Evolutionary conservation across 805 yeast species (phyloP), one percentile per base, ranked within the genome.

Genomic region (Torulaspora maleeae): DNA sequence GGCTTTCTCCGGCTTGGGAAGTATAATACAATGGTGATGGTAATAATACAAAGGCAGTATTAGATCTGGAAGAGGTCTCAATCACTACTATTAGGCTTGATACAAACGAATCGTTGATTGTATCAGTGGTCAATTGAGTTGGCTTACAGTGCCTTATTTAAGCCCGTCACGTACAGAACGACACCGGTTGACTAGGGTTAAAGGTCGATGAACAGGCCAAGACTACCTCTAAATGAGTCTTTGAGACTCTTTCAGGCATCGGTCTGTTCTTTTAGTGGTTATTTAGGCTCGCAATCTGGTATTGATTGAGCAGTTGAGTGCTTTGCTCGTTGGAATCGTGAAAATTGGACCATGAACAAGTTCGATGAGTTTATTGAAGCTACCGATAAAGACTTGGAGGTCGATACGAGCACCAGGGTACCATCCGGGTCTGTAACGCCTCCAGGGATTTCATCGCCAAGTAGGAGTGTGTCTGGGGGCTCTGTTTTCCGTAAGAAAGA

Each of bases 341-440:
- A 3, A 32, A 19, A 32, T 17, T 15, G 28, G 20, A 27, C 15
- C 28, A 58, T 59, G 60, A 58, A 58, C 43, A 61, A 62, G 45
- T 67, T 69, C 43, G 73, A 70, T 46, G 56, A 56, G 47, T 70
- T 70, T 49, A 67, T 70, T 16, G 61, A 63, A 43, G 60, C 62
- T 34, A 59, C 65, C 12, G 74, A 70, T 41, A 50, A 53, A 43
- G 56, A 54, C 20, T 42, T 68, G 29, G 49, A 66, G 33, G 57
- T 66, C 12, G 74, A 70, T 45, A 70, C 73, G 2, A 64, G 71
- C 19, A 58, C 68, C 1, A 47, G 61, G 38, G 54, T 48, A 22
- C 58, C 61, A 1, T 51, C 39, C 35, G 45, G 44, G 11, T 36
- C 44, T n/a, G 20, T 41, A 8, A 42, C 50, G 4, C 49, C 46